phyloP scores from a whole-genome alignment of 257 asterid species.

The Nyctanthes arbortristis region DNA sequence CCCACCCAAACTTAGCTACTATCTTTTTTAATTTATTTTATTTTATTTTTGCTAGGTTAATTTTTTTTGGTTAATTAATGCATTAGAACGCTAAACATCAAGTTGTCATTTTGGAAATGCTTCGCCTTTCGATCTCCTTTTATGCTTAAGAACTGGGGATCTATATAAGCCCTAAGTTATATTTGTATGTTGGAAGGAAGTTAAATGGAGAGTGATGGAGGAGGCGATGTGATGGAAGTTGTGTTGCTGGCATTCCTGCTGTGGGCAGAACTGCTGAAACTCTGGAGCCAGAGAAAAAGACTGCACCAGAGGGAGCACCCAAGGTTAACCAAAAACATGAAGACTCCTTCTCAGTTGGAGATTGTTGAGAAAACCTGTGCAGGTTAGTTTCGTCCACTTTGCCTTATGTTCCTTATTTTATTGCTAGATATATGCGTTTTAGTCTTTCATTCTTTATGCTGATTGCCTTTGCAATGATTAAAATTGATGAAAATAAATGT shows the following conservation, averaged over 20 bases:
- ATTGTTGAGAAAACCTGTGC: slow-evolving; percentile 80
- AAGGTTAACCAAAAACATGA: slow-evolving; percentile 80
- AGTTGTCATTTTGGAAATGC: too few relatives aligned
- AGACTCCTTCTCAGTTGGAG: slow-evolving; percentile 86
- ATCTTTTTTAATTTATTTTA: too few relatives aligned
- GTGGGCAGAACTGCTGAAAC: slow-evolving; percentile 21
- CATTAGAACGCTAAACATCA: too few relatives aligned
- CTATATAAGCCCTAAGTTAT: slow-evolving; percentile 25
- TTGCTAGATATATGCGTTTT: neutral
- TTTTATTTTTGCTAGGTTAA: too few relatives aligned
- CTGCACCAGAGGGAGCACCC: slow-evolving; percentile 50
- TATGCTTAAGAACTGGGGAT: slow-evolving; percentile 29
- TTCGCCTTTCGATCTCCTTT: too few relatives aligned
- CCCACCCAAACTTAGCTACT: too few relatives aligned
- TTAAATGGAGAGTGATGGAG: slow-evolving; percentile 59
- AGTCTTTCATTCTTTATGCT: neutral
- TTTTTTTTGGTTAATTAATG: too few relatives aligned
- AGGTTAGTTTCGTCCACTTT: slow-evolving; percentile 40
- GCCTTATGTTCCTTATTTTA: neutral
- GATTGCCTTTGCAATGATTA: neutral
- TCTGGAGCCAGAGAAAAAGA: slow-evolving; percentile 49
- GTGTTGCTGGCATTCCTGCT: slow-evolving; percentile 15
- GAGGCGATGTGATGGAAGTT: slow-evolving; percentile 28
- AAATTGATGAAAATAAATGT: slow-evolving; percentile 15
- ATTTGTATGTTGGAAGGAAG: slow-evolving; percentile 11